These are phyloP conservation scores for Aspergillus sclerotialis DNA, from an alignment of 2,329 filamentous ascomycete genomes.

Conservation along the genomic window DNA sequence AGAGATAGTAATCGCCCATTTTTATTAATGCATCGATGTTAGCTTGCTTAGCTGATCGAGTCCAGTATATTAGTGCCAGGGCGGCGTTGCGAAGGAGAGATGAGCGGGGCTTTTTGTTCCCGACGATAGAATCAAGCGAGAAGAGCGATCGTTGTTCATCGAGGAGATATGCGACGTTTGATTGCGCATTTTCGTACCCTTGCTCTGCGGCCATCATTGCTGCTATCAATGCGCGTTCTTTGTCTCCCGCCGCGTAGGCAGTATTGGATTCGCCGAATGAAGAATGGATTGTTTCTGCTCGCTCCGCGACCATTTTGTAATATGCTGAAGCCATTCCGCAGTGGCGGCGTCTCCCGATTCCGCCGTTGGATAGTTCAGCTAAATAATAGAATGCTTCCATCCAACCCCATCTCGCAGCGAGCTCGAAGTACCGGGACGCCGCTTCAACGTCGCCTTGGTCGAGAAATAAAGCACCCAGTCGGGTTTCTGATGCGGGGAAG, in stretches of 20 bases:
- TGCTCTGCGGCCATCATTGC: constrained; percentile 88
- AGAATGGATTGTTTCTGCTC: constrained; percentile 65
- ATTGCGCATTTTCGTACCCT: constrained; percentile 82
- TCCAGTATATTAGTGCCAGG: constrained; percentile 87
- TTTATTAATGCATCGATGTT: constrained; percentile 95
- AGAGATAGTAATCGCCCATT: constrained; percentile 95
- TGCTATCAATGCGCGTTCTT: constrained; percentile 70
- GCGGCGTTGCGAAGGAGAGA: constrained; percentile 51
- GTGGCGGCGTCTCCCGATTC: constrained; percentile 70
- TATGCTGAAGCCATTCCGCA: constrained; percentile 72
- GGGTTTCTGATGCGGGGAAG: constrained; percentile 70
- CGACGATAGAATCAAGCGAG: constrained; percentile 48
- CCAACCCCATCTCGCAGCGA: constrained; percentile 73
- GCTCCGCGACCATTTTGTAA: constrained; percentile 74
- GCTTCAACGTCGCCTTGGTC: constrained; percentile 79
- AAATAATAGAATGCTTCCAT: constrained; percentile 91
- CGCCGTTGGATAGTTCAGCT: constrained; percentile 76
- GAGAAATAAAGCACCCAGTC: constrained; percentile 75
- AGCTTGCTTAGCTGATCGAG: constrained; percentile 81
- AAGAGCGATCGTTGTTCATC: constrained; percentile 63
- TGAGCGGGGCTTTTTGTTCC: constrained; percentile 29
- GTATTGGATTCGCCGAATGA: constrained; percentile 77
- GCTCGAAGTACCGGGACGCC: constrained; percentile 79
- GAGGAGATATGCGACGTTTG: constrained; percentile 81
- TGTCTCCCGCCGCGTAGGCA: constrained; percentile 71